These are phyloP conservation scores for Fusarium subglutinans DNA, from an alignment of 2,329 filamentous ascomycete species.

Conservation along the genomic window DNA sequence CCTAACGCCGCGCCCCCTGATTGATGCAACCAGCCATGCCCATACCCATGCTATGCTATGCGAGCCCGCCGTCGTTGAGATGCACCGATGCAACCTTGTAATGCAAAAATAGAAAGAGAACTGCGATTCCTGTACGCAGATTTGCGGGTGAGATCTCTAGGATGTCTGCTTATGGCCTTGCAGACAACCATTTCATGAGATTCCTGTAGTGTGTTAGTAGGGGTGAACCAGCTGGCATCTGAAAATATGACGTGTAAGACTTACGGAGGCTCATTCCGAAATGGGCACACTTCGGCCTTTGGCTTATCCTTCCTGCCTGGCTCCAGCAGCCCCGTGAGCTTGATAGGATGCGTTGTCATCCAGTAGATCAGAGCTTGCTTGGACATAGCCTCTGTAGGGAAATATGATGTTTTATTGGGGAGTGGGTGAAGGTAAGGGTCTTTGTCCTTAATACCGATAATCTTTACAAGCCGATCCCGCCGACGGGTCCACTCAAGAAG, in stretches of 20 bases:
- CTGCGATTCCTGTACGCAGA: conserved; percentile 12
- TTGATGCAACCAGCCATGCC: conserved; percentile 35
- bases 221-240: conserved; percentile 21
- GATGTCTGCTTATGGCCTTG: conserved; percentile 4
- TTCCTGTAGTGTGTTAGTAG: conserved; percentile 40
- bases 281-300: conserved; percentile 36
- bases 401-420: conserved; percentile 21
- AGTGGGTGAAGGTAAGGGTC: background rate
- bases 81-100: conserved; percentile 35
- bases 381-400: conserved; percentile 22
- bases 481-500: conserved; percentile 44
- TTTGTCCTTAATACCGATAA: conserved; percentile 38
- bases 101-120: conserved; percentile 31
- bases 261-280: conserved; percentile 42
- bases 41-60: conserved; percentile 33
- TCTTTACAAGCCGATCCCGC: conserved; percentile 28
- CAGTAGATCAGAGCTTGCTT: conserved; percentile 24
- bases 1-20: conserved; percentile 34
- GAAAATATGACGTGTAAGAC: conserved; percentile 30
- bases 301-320: conserved; percentile 38
- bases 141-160: conserved; percentile 17
- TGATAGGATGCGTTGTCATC: conserved; percentile 33
- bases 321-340: conserved; percentile 37
- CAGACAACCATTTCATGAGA: conserved; percentile 32
- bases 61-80: conserved; percentile 29